These are phyloP conservation scores for Pyrenophora teres DNA, from an alignment of 2,329 filamentous ascomycete genomes.

Conservation along the genomic window DNA sequence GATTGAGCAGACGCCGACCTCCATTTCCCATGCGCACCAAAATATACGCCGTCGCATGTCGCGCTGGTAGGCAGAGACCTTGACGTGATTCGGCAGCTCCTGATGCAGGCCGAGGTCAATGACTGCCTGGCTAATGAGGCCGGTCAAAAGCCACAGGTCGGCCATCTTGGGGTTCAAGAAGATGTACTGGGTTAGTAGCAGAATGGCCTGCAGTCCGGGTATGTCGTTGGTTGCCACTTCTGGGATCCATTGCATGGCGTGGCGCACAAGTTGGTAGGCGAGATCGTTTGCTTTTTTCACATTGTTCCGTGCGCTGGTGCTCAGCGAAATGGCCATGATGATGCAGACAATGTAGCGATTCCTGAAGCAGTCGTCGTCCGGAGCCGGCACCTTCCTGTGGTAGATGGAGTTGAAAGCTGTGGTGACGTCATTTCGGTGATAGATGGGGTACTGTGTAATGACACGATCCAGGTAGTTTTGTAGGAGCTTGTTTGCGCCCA, in stretches of 20 bases:
- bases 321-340: slow-evolving; percentile 46
- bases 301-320: slow-evolving; percentile 41
- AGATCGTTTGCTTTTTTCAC: slow-evolving; percentile 40
- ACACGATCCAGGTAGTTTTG: slow-evolving; percentile 42
- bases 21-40: slow-evolving; percentile 48
- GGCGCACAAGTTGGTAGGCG: slow-evolving; percentile 40
- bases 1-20: slow-evolving; percentile 43
- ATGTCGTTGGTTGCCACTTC: slow-evolving; percentile 45
- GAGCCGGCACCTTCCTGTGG: slow-evolving; percentile 27
- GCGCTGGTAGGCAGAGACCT: slow-evolving; percentile 36
- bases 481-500: slow-evolving; percentile 40
- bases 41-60: slow-evolving; percentile 47
- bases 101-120: slow-evolving; percentile 46
- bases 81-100: slow-evolving; percentile 38
- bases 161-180: slow-evolving; percentile 46
- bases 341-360: slow-evolving; percentile 45
- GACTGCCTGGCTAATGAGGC: slow-evolving; percentile 44
- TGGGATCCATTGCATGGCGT: slow-evolving; percentile 46
- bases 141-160: slow-evolving; percentile 45
- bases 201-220: slow-evolving; percentile 40
- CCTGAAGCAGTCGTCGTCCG: slow-evolving; percentile 33
- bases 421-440: slow-evolving; percentile 41
- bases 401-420: slow-evolving; percentile 43
- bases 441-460: slow-evolving; percentile 47
- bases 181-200: slow-evolving; percentile 44